Evolutionary conservation across 2,329 filamentous ascomycete genomes (phyloP).

Genomic region (Nemania sp.): DNA sequence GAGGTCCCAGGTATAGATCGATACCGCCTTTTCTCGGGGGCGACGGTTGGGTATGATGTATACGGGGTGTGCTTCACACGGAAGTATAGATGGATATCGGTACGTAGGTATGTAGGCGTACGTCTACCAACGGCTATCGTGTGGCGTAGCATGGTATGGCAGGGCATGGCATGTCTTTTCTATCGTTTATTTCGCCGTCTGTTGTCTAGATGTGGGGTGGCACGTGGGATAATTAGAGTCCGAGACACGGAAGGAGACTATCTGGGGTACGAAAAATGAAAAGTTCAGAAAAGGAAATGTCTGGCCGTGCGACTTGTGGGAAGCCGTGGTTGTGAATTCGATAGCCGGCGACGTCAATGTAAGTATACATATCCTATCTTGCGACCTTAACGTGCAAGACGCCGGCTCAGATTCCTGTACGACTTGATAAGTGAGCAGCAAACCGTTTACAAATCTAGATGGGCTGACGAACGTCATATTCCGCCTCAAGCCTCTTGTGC

Average conservation of each 20-base stretch:
- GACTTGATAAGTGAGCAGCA: not conserved
- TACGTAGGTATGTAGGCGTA: conserved; percentile 3
- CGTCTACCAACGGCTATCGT: not conserved
- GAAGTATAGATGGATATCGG: not conserved
- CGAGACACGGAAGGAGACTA: not conserved
- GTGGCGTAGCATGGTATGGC: no score
- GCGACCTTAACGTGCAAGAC: not conserved
- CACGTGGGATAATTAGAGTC: conserved; percentile 21
- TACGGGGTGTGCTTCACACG: not conserved
- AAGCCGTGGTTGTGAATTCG: not conserved
- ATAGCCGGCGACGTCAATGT: not conserved
- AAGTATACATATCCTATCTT: not conserved
- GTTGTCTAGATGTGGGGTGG: conserved; percentile 16
- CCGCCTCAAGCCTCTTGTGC: conserved; percentile 10
- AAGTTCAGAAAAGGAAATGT: no score
- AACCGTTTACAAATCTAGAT: conserved; percentile 4
- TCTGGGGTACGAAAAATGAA: not conserved
- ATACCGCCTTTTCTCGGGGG: not conserved
- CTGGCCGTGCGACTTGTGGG: no score
- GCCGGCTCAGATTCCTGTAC: not conserved
- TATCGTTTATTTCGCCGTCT: conserved; percentile 10
- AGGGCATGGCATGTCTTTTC: not conserved
- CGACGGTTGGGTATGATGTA: not conserved
- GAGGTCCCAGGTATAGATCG: not conserved
- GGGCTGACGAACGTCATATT: conserved; percentile 16